Conservation (phyloP, 139 green algal species). For the Micractinium sp. region DNA sequence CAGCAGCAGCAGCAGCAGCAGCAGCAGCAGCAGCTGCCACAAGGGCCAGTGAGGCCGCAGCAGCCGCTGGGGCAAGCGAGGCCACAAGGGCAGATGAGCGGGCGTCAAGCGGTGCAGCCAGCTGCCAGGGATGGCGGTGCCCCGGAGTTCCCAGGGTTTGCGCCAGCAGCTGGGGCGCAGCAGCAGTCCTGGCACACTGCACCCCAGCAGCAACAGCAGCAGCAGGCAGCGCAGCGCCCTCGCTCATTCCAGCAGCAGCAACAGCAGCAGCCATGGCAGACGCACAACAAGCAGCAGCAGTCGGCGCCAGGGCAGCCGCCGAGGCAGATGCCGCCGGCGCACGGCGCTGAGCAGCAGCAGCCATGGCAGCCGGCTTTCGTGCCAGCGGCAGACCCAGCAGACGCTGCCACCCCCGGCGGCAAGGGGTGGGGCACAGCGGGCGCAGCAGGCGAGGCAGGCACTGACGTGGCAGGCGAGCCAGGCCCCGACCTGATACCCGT, state of each 20-base stretch:
- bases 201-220: neutral
- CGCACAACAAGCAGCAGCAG: constrained; percentile 12
- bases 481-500: constrained; percentile 14
- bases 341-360: constrained; percentile 28
- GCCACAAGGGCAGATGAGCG: neutral
- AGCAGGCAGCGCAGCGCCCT: neutral
- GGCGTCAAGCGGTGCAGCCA: neutral
- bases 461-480: neutral
- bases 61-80: too few species aligned
- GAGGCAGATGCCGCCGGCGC: constrained; percentile 14
- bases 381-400: neutral
- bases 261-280: constrained; percentile 10
- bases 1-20: neutral
- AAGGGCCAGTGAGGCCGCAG: too few species aligned
- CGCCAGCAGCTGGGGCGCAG: neutral
- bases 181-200: neutral
- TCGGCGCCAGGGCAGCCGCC: neutral
- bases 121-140: neutral
- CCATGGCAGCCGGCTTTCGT: constrained; percentile 15
- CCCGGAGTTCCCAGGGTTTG: constrained; percentile 13
- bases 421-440: neutral
- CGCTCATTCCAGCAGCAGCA: neutral
- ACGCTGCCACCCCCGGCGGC: neutral
- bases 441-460: neutral
- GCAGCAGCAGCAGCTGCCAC: neutral